Evolutionary conservation across 2,329 filamentous ascomycete genomes (phyloP), one percentile per base, ranked within the genome.

Genomic region (Reticulascus tulasneorum): DNA sequence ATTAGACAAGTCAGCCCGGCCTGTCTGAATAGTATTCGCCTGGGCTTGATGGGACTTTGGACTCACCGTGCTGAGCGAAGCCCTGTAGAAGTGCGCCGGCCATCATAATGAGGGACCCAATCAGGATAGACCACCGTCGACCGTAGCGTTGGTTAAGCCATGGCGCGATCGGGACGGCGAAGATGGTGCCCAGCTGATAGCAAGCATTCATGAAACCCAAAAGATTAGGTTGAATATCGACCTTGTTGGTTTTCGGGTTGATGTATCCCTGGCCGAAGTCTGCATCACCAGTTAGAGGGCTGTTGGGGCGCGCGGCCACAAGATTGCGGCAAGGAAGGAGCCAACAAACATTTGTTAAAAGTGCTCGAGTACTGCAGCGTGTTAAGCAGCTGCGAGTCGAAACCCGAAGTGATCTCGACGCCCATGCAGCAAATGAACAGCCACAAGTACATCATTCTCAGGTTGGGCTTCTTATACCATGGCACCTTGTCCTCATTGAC

Each of bases 321-420:
- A 24, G 23, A 24, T 24, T 24, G n/a, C n/a, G n/a, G n/a, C n/a
- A n/a, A n/a, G n/a, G n/a, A n/a, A n/a, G n/a, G n/a, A n/a, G n/a
- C n/a, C n/a, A n/a, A n/a, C n/a, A n/a, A n/a, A n/a, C n/a, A n/a
- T n/a, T n/a, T n/a, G n/a, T n/a, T n/a, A n/a, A n/a, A n/a, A n/a
- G n/a, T n/a, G n/a, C n/a, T n/a, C n/a, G n/a, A n/a, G n/a, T n/a
- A n/a, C n/a, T 69, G 64, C 9, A 69, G 47, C 20, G 59, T 60
- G 40, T 69, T 69, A 51, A 69, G 64, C 54, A 71, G 61, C 12
- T 63, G 69, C 5, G 66, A 70, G 44, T 75, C 71, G 35, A 74
- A 75, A 8, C 71, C 71, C n/a, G 67, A 71, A 0, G 71, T 75
- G 24, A 72, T 71, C 49, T 75, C 71, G 27, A 75, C 69, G 28